phyloP scores from a whole-genome alignment of 768 basidiomycete species.

The Filobasidium wieringae region DNA sequence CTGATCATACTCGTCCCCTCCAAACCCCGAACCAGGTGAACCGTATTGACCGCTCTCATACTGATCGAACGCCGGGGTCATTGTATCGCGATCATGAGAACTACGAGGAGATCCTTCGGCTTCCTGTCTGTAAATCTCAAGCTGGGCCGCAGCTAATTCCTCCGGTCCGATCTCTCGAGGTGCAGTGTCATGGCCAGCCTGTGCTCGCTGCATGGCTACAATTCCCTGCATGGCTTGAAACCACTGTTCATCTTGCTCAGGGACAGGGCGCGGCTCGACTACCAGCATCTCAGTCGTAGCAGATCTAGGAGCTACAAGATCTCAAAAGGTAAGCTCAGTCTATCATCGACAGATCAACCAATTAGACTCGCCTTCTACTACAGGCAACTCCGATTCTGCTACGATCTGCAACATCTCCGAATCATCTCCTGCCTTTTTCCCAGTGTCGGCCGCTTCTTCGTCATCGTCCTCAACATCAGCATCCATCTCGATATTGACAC shows the following conservation, averaged over 20 bases:
- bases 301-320: no score
- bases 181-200: background rate
- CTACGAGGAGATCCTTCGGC: background rate
- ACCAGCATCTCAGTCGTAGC: no score
- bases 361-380: no score
- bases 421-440: no score
- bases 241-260: background rate
- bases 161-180: background rate
- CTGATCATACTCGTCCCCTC: constrained; percentile 1
- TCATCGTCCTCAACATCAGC: constrained; percentile 2
- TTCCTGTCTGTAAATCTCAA: background rate
- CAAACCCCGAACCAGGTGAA: background rate
- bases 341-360: no score
- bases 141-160: background rate
- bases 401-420: no score
- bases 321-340: no score
- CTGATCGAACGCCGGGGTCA: background rate
- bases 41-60: background rate
- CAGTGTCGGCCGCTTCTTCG: no score
- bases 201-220: background rate
- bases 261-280: background rate
- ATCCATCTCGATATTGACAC: background rate
- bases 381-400: no score
- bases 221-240: background rate
- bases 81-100: background rate